A percentile compares a stretch with the other conserved stretches of the same genome.
These are phyloP conservation scores for Mycena chlorophos DNA, from an alignment of 768 basidiomycete species.

Conservation along the genomic window DNA sequence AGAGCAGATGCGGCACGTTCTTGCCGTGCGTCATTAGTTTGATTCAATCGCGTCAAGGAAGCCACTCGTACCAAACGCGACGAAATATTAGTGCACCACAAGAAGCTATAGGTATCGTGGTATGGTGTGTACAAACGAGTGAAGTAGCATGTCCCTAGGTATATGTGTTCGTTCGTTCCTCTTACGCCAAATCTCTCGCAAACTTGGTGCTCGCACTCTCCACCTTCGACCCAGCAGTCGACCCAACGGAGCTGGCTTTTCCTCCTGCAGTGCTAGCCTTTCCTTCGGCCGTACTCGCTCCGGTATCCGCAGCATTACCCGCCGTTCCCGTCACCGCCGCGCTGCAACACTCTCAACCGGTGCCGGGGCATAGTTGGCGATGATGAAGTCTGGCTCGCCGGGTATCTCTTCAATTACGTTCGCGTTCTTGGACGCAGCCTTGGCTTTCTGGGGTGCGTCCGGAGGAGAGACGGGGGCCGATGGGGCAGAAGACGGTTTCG, in stretches of 20 bases:
- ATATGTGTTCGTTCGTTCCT: too few species aligned
- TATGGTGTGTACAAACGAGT: too few species aligned
- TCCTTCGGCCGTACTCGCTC: background rate
- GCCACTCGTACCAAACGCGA: too few species aligned
- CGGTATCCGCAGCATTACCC: background rate
- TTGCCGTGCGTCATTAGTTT: background rate
- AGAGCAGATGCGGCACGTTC: background rate
- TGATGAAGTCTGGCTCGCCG: background rate
- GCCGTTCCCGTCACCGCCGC: too few species aligned
- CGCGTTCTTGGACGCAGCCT: background rate
- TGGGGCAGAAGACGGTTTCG: slow-evolving; percentile 1
- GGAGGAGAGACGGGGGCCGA: background rate
- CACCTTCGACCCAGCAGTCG: background rate
- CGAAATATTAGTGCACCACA: too few species aligned
- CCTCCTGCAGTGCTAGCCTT: background rate
- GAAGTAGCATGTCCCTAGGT: too few species aligned
- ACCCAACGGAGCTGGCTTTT: background rate
- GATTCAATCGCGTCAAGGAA: too few species aligned
- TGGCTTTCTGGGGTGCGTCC: background rate
- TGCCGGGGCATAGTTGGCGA: background rate
- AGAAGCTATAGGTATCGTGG: too few species aligned
- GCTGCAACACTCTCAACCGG: background rate
- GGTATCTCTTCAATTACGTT: background rate
- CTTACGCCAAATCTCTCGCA: background rate
- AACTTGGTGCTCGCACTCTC: too few species aligned